phyloP scores from a whole-genome alignment of 768 basidiomycete species.

The Tylopilus sp. region DNA sequence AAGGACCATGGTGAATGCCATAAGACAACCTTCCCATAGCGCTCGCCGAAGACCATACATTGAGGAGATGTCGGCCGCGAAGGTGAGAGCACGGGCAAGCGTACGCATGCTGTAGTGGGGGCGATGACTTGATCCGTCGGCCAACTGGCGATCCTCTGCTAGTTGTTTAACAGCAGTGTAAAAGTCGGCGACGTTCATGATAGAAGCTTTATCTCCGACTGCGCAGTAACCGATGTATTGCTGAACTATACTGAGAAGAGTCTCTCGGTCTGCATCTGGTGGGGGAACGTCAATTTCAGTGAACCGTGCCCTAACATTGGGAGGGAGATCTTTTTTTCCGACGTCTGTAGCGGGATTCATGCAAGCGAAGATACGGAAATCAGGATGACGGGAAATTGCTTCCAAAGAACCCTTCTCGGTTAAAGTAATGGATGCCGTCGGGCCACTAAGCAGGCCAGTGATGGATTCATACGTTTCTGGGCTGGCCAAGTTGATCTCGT shows the following conservation, averaged over 20 bases:
- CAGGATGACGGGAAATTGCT: constrained; percentile 85
- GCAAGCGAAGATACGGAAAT: constrained; percentile 96
- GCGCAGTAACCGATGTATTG: constrained; percentile 87
- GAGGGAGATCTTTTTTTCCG: constrained; percentile 95
- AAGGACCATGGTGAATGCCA: constrained; percentile 97
- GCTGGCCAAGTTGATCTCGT: constrained; percentile 94
- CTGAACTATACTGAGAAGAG: constrained; percentile 77
- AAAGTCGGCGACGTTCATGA: constrained; percentile 91
- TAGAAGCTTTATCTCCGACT: constrained; percentile 79
- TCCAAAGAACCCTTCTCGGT: constrained; percentile 92
- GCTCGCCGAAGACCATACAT: constrained; percentile 79
- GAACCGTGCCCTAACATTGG: constrained; percentile 86
- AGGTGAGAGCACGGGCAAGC: constrained; percentile 83
- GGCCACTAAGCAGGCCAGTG: constrained; percentile 80
- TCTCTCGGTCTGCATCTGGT: constrained; percentile 89
- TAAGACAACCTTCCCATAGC: constrained; percentile 94
- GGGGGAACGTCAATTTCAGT: constrained; percentile 95
- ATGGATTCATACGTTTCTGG: constrained; percentile 93
- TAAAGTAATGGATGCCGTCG: constrained; percentile 84
- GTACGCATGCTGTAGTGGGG: constrained; percentile 99
- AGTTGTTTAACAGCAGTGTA: constrained; percentile 79
- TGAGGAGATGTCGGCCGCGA: constrained; percentile 77
- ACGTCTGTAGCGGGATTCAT: constrained; percentile 99
- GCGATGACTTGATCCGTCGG: constrained; percentile 88
- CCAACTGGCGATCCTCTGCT: constrained; percentile 70